These are phyloP conservation scores for Heliamphora pulchella DNA, from an alignment of 179 eudicot genomes.

Conservation along the genomic window DNA sequence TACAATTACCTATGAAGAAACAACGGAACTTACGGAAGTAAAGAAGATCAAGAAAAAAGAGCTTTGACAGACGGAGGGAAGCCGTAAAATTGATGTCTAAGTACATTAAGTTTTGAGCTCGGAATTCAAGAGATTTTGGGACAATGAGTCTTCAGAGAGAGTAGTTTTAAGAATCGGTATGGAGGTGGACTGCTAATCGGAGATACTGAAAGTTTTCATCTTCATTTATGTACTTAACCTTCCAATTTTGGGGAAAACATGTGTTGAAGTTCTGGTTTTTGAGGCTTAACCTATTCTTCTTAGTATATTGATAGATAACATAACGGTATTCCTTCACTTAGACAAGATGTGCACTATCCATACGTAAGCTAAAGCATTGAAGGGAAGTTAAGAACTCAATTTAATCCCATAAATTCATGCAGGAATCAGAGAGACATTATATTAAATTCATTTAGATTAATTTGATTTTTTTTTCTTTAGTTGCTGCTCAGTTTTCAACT, in stretches of 20 bases:
- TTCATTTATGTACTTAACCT: not conserved
- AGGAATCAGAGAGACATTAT: not conserved
- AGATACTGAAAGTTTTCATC: not conserved
- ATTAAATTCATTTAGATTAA: not conserved
- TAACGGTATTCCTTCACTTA: not conserved
- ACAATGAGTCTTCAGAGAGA: not conserved
- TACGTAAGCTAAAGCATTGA: not conserved
- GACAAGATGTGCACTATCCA: not conserved
- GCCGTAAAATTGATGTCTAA: not conserved
- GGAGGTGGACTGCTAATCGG: not conserved
- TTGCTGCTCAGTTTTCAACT: not conserved
- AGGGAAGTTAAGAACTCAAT: not conserved
- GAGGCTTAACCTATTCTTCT: too few species aligned
- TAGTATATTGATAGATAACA: not conserved
- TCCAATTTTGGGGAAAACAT: too few species aligned
- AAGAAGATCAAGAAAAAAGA: not conserved
- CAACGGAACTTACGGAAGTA: not conserved
- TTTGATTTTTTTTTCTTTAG: not conserved
- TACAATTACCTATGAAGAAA: not conserved
- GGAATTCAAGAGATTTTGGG: not conserved
- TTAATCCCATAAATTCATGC: not conserved
- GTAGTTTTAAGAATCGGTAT: not conserved
- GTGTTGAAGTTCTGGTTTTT: too few species aligned
- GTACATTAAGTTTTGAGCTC: not conserved
- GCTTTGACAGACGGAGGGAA: not conserved